Evolutionary conservation across 2,329 filamentous ascomycete genomes (phyloP).

Genomic region (Hypoxylon sp.): DNA sequence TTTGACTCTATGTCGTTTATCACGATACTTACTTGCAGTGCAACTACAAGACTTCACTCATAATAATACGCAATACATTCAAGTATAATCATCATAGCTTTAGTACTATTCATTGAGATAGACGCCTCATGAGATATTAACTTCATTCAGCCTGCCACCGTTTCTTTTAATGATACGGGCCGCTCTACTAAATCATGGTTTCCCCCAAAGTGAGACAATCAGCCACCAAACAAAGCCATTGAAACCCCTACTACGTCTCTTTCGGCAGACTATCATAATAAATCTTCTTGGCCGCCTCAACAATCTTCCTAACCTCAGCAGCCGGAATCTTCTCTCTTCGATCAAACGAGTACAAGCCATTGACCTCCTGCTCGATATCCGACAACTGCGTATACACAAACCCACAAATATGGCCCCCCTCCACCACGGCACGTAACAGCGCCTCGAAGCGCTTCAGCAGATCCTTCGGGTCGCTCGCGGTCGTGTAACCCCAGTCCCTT

Average conservation of each 20-base stretch:
- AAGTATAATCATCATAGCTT: not conserved
- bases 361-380: conserved; percentile 78
- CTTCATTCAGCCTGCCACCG: not conserved
- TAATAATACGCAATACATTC: not conserved
- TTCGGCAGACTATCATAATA: conserved; percentile 59
- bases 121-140: not conserved
- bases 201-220: not conserved
- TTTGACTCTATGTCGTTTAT: not conserved
- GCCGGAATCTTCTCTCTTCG: conserved; percentile 73
- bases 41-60: not conserved
- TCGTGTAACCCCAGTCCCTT: conserved; percentile 78
- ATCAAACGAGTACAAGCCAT: conserved; percentile 75
- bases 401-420: conserved; percentile 70
- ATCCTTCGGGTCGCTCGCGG: conserved; percentile 72
- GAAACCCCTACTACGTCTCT: not conserved
- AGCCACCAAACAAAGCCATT: not conserved
- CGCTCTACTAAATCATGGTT: not conserved
- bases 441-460: conserved; percentile 71
- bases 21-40: not conserved
- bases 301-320: conserved; percentile 68
- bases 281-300: conserved; percentile 65
- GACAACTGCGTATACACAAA: conserved; percentile 77
- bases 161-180: too few species aligned
- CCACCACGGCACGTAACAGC: conserved; percentile 70
- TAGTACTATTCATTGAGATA: not conserved